phyloP scores from a whole-genome alignment of 495 filamentous ascomycete genomes.

The Aspergillus homomorphus region DNA sequence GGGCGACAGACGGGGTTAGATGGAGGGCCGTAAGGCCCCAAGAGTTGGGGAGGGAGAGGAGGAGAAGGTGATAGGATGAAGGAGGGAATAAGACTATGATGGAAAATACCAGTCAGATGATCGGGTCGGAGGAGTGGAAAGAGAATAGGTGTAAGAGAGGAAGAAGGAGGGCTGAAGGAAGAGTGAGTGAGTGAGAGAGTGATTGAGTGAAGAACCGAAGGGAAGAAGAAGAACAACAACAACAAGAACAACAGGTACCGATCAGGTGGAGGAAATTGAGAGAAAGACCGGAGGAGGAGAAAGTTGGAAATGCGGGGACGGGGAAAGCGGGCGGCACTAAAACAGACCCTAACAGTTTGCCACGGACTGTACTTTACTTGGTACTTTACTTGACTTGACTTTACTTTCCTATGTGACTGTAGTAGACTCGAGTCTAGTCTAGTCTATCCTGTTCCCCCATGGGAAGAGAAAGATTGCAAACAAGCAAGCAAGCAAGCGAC shows the following conservation, averaged over 20 bases:
- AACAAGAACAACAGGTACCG: neutral
- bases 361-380: no score
- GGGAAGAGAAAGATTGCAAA: no score
- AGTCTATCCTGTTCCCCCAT: no score
- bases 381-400: no score
- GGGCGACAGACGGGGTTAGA: conserved; percentile 2
- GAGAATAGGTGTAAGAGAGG: neutral
- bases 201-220: no score
- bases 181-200: no score
- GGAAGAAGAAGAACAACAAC: no score
- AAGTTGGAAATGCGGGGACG: neutral
- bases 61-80: neutral
- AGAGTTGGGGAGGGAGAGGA: neutral
- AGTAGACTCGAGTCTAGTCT: no score
- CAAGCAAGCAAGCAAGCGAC: no score
- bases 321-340: neutral
- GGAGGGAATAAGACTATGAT: conserved; percentile 1
- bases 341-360: no score
- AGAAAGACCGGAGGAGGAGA: neutral
- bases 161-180: no score
- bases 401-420: no score
- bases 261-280: neutral
- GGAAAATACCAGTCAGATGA: neutral
- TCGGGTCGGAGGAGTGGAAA: neutral
- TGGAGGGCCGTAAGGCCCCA: conserved; percentile 15